A percentile compares a stretch with the other conserved stretches of the same genome.
phyloP scores from a whole-genome alignment of 2,329 filamentous ascomycete genomes.

The Fusarium algeriense region DNA sequence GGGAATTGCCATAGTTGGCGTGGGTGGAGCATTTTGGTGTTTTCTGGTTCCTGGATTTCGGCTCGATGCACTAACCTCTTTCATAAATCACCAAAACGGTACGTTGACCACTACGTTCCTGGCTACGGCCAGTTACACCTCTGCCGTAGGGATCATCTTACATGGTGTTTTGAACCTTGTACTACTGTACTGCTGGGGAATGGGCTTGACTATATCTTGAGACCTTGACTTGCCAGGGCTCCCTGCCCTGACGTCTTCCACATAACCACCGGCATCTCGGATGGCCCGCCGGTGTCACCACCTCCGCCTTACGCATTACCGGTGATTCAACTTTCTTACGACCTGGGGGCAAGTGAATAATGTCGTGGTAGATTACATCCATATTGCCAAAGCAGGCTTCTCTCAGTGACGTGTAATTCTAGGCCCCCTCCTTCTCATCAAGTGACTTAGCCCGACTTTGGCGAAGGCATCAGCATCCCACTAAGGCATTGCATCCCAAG shows the following conservation, averaged over 20 bases:
- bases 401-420: no score
- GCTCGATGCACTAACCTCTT: neutral
- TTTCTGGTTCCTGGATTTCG: constrained; percentile 1
- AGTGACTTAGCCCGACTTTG: neutral
- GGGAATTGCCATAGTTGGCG: neutral
- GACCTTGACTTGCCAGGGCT: neutral
- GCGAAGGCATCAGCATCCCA: neutral
- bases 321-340: neutral
- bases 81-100: neutral
- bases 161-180: neutral
- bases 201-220: neutral
- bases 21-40: neutral
- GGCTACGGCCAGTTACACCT: neutral
- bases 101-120: neutral
- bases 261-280: neutral
- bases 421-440: neutral
- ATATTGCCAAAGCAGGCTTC: neutral
- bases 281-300: neutral
- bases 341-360: neutral
- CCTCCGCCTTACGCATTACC: neutral
- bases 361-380: neutral
- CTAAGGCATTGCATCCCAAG: no score
- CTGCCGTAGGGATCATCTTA: neutral
- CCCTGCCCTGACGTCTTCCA: neutral
- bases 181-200: neutral